A percentile compares a stretch with the other conserved stretches of the same genome.
Conservation (phyloP, 192 early-diverging fungal species). For the Backusella luteola region DNA sequence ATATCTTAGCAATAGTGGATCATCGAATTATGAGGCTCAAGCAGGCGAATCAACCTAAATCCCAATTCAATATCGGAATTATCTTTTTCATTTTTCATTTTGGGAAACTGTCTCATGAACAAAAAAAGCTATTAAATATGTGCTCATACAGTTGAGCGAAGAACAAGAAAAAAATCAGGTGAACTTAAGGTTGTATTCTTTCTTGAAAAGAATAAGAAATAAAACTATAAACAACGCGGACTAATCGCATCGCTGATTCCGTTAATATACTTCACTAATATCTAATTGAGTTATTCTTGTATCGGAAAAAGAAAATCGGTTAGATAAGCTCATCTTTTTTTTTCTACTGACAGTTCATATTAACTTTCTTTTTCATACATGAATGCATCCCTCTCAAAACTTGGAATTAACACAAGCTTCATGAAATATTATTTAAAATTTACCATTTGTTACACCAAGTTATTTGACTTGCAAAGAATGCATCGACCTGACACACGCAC, state of each 20-base stretch:
- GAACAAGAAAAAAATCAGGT: not conserved
- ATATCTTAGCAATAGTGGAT: not conserved
- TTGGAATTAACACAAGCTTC: not conserved
- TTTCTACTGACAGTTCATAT: not conserved
- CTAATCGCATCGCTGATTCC: not conserved
- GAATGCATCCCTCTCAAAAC: not conserved
- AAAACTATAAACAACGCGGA: not conserved
- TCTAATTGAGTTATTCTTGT: not conserved
- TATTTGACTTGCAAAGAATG: not conserved
- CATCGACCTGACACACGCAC: not conserved
- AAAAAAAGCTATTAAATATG: not conserved
- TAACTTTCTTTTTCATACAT: not conserved
- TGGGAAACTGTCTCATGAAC: conserved; percentile 4
- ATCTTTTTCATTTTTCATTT: not conserved
- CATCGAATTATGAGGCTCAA: not conserved
- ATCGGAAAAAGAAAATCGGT: not conserved
- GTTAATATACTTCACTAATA: not conserved
- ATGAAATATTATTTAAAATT: not conserved
- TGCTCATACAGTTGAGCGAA: not conserved
- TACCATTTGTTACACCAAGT: not conserved
- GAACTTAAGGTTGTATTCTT: not conserved
- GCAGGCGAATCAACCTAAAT: not conserved
- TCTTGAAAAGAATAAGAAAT: not conserved
- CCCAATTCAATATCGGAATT: not conserved
- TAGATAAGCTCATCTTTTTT: not conserved